Evolutionary conservation across 2,329 filamentous ascomycete genomes (phyloP).

Genomic region (Fusarium austroafricanum): DNA sequence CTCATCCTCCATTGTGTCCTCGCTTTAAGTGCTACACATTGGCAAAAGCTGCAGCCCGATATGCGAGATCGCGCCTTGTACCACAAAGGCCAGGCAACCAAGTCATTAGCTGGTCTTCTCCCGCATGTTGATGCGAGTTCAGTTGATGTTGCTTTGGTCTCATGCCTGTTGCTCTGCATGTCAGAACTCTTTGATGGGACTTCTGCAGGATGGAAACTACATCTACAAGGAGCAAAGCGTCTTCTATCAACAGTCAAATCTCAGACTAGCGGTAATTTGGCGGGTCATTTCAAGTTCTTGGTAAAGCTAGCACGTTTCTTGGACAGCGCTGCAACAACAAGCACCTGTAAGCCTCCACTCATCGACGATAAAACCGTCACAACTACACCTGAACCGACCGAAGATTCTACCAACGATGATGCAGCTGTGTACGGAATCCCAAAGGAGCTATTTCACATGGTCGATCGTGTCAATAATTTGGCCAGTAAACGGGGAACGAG

Average conservation of each 20-base stretch:
- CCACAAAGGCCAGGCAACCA: conserved; percentile 3
- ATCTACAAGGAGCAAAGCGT: neutral
- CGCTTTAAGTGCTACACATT: conserved; percentile 4
- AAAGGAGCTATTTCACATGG: conserved; percentile 11
- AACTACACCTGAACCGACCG: neutral
- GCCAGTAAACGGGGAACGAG: conserved; percentile 10
- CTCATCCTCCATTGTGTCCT: neutral
- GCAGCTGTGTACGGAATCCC: conserved; percentile 6
- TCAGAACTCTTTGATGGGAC: conserved; percentile 7
- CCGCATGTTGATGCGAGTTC: neutral
- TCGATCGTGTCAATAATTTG: conserved; percentile 5
- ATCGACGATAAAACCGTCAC: conserved; percentile 4
- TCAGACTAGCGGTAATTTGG: neutral
- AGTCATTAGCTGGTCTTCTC: neutral
- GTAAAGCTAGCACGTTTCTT: conserved; percentile 5
- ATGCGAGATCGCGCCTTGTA: conserved; percentile 8
- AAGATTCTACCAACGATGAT: neutral
- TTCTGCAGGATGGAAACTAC: conserved; percentile 9
- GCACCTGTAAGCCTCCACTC: conserved; percentile 5
- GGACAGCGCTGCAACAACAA: conserved; percentile 2
- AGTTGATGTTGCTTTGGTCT: conserved; percentile 2
- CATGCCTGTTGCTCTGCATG: conserved; percentile 1
- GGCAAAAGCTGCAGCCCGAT: conserved; percentile 11
- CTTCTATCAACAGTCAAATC: neutral
- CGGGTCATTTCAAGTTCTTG: neutral